Base-by-base conservation (phyloP, 2,329 filamentous ascomycete species). In the Xylaria sp. region DNA sequence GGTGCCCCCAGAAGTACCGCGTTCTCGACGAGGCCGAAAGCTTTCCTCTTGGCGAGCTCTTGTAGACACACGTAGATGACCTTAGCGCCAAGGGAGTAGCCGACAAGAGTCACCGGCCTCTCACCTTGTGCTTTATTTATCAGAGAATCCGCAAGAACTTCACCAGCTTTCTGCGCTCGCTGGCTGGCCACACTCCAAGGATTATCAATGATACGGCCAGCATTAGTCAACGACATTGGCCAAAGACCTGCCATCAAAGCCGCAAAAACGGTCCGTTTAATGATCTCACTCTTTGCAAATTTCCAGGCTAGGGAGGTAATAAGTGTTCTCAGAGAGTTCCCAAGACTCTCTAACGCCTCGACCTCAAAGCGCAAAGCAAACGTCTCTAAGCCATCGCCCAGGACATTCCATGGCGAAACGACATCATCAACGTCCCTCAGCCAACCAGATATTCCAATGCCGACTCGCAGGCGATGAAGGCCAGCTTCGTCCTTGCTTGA, bases 321-420 rank as follows among this genome's bases (percentile, higher is more conserved):
- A 71, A 97, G 87, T 1, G 89, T 90, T 65, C 91, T 90, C 68
- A 98, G 88, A 0, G 92, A 89, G 69, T 88, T 90, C 0, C 94
- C 95, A 1, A 98, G 85, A 61, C 91, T 93, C 73, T 91, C 83
- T 36, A 98, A 81, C 0, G 92, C 86, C 57, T 93, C 88, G 9
- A 92, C 85, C 77, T 98, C 96, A 87, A 91, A 98, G 31, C 92
- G 87, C 17, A 98, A 82, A 6, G 91, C 92, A 75, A 97, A 97
- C 0, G 90, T 87, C 78, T 98, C 95, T 69, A 91, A 84, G 25
- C 85, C 83, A 17, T 69, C 38, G 1, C 91, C 91, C 25, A 98
- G 81, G 29, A 91, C 89, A 58, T 86, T 86, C 95, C 95, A 98
- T 0, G 92, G 93, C 31, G 86, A 85, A 17, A 90, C 81, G 5